Conservation (phyloP, 208 protist species). For the Kentomonas sorsogonicus region DNA sequence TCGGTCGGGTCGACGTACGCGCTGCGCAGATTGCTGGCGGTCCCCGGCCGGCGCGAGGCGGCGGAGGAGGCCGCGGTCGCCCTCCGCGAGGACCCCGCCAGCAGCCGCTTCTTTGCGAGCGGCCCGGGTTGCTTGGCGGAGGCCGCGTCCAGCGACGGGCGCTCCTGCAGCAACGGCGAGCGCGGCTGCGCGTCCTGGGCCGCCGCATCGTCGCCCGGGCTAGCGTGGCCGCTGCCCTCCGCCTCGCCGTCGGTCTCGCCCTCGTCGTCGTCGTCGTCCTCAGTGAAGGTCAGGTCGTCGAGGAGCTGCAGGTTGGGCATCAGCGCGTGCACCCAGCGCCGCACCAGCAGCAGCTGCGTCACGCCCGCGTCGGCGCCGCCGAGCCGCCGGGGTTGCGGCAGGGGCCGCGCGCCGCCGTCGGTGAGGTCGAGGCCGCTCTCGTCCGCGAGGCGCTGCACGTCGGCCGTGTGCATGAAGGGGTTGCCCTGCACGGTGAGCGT, state of each 20-base stretch:
- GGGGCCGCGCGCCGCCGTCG: slow-evolving; percentile 6
- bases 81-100: too few relatives aligned
- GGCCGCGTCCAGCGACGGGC: not conserved
- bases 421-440: slow-evolving; percentile 3
- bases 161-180: not conserved
- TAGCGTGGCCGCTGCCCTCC: not conserved
- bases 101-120: too few relatives aligned
- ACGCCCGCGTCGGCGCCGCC: not conserved
- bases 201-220: not conserved
- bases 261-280: slow-evolving; percentile 9
- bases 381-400: slow-evolving; percentile 1
- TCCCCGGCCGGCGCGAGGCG: not conserved
- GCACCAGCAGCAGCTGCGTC: slow-evolving; percentile 15
- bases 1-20: slow-evolving; percentile 62
- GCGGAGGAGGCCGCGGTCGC: too few relatives aligned
- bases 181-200: not conserved
- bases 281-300: slow-evolving; percentile 40
- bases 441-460: not conserved
- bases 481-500: slow-evolving; percentile 68
- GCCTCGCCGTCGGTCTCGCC: not conserved
- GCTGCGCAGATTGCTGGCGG: not conserved
- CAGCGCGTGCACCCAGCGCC: slow-evolving; percentile 35
- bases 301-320: slow-evolving; percentile 61
- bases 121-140: too few relatives aligned
- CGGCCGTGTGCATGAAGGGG: slow-evolving; percentile 22